Evolutionary conservation across 2,329 filamentous ascomycete genomes (phyloP).

Genomic region (Sclerotinia glacialis): DNA sequence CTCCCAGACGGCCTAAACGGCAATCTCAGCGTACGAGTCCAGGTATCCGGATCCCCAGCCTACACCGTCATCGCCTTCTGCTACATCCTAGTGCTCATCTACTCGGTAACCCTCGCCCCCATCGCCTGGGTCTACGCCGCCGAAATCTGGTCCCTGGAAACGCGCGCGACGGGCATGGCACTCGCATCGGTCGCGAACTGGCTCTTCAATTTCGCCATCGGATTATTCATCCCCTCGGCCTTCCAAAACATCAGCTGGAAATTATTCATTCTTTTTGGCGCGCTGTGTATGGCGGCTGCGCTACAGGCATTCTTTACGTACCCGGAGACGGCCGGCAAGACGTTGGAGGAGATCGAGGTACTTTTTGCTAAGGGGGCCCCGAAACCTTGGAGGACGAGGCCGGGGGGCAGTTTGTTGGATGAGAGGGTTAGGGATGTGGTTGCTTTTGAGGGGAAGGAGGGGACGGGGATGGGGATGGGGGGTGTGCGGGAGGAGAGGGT

Average conservation of each 20-base stretch:
- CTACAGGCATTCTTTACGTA: conserved; percentile 35
- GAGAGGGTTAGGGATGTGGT: conserved; percentile 26
- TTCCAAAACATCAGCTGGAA: conserved; percentile 58
- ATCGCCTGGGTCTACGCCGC: conserved; percentile 65
- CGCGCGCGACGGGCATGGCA: conserved; percentile 58
- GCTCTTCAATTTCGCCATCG: conserved; percentile 60
- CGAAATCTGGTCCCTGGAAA: conserved; percentile 62
- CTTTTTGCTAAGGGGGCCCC: conserved; percentile 34
- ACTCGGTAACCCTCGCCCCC: conserved; percentile 61
- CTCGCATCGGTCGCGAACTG: conserved; percentile 55
- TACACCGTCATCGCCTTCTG: conserved; percentile 64
- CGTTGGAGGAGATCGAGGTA: conserved; percentile 40
- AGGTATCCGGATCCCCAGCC: conserved; percentile 51
- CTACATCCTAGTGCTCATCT: conserved; percentile 62
- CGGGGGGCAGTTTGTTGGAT: conserved; percentile 27
- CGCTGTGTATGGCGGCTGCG: conserved; percentile 46
- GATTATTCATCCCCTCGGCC: conserved; percentile 56
- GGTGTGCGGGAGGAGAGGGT: neutral
- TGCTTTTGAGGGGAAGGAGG: conserved; percentile 10
- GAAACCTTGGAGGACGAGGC: conserved; percentile 32
- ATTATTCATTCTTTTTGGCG: conserved; percentile 50
- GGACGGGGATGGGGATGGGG: neutral
- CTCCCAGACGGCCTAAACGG: conserved; percentile 46
- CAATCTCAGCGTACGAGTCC: conserved; percentile 52
- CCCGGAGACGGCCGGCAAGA: conserved; percentile 40